Evolutionary conservation across 192 early-diverging fungal genomes (phyloP), one percentile per base, ranked within the genome.

Genomic region (Chytriomyces confervae): DNA sequence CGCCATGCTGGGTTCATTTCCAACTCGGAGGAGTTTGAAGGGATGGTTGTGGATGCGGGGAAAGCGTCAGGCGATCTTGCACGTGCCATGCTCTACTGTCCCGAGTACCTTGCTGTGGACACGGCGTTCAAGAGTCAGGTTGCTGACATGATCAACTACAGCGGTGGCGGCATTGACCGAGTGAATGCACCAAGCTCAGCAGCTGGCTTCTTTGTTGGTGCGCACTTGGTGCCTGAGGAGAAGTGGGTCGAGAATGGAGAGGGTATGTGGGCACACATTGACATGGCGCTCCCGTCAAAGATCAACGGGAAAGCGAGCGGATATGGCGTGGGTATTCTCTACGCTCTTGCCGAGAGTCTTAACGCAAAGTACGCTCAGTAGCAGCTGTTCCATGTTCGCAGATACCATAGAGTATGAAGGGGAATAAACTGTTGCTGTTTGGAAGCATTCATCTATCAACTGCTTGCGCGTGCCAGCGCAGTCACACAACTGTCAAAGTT

Each of bases 141-240:
- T 47, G 86, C 87, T 46, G 87, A 89, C 79, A 84, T 89, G 80
- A 80, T 77, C 47, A 89, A 89, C 69, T 23, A 23, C 23, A 18
- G 10, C n/a, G 16, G n/a, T 8, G 69, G 63, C 46, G 86, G 86
- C 8, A 82, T 50, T 47, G 85, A 82, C 47, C 77, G 86, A 46
- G 47, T 47, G 18, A 46, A 69, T 4, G 68, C 47, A 16, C 29
- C 29, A 4, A 48, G 43, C 47, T 48, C 43, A 10, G n/a, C 43
- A 10, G 68, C 43, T 49, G 68, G 68, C n/a, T n/a, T 69, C 36
- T 69, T 69, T 69, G 68, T 69, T 9, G 29, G 46, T 18, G 68
- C 68, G 29, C 68, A 69, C 68, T n/a, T 69, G 68, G 20, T n/a
- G 29, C 68, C 68, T 49, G 68, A 69, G 47, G 68, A 69, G 47